Evolutionary conservation across 441 rosid genomes (phyloP).

Genomic region (Metrosideros polymorpha): DNA sequence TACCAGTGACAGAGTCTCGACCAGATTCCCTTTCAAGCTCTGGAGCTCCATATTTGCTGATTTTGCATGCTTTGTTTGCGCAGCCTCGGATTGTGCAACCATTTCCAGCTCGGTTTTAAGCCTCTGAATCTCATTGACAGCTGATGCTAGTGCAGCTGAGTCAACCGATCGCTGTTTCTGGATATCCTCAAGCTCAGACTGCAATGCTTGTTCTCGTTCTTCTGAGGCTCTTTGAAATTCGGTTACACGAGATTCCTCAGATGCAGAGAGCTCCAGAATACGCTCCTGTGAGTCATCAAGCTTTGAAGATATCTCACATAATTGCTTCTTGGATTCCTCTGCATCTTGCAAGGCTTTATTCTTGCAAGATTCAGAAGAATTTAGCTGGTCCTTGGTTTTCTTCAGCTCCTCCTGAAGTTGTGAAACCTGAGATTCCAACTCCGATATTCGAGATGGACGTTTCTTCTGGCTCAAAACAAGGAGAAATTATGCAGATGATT

Average conservation of each 20-base stretch:
- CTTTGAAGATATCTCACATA: background rate
- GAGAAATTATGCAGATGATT: background rate
- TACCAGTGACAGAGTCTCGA: background rate
- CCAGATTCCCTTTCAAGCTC: constrained; percentile 8
- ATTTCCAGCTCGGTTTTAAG: constrained; percentile 8
- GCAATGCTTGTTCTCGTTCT: background rate
- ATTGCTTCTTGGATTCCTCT: constrained; percentile 3
- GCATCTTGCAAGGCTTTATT: constrained; percentile 9
- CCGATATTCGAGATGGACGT: constrained; percentile 3
- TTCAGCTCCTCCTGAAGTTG: constrained; percentile 12
- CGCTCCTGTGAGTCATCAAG: background rate
- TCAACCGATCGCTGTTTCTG: constrained; percentile 1
- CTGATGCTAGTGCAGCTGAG: constrained; percentile 2
- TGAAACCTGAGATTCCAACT: constrained; percentile 10
- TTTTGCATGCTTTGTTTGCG: background rate
- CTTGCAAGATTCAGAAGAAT: background rate
- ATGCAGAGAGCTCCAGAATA: background rate
- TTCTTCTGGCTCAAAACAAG: constrained; percentile 3
- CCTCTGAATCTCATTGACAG: constrained; percentile 7
- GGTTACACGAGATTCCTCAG: background rate
- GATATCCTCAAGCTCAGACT: background rate
- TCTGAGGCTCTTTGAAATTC: background rate
- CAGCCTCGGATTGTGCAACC: constrained; percentile 10
- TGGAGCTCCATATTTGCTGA: constrained; percentile 1
- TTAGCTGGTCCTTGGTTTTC: constrained; percentile 7